Evolutionary conservation across 2,329 filamentous ascomycete genomes (phyloP), one percentile per base, ranked within the genome.

Genomic region (Fusarium tricinctum): DNA sequence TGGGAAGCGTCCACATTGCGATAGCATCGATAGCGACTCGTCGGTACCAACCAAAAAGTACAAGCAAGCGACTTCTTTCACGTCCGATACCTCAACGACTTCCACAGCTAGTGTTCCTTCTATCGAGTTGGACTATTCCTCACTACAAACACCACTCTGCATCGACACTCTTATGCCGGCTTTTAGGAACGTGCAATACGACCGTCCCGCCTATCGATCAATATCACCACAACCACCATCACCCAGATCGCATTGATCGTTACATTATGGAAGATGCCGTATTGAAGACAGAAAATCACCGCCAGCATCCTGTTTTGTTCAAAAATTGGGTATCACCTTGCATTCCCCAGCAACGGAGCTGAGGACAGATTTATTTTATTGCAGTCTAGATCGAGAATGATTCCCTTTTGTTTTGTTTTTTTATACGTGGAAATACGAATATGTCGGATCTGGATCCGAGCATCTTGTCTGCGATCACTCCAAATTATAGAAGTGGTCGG

Each of bases 11-110:
- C 63, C 62, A 30, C 71, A 62, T 57, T 70, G 63, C 9, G 64
- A 69, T 38, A 71, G 59, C 33, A 56, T 66, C 51, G 68, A 66
- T 12, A 58, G 46, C 10, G 63, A 68, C 26, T 67, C 71, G n/a
- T 61, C 66, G 23, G 58, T 73, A 17, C 69, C 73, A 3, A 72
- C 43, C 52, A 74, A 74, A 40, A 74, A 74, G 50, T 64, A 63
- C 45, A 74, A 74, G 44, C 72, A 73, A 49, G 58, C 71, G 22
- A 70, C 66, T 8, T 74, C 72, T 17, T 66, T 74, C 63, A 63
- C 63, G 17, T 74, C 72, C 9, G 59, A 70, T 33, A 58, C 50
- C 13, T 74, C 73, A 19, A 59, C 67, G 22, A 64, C 67, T n/a
- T 71, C 72, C 10, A 50, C 63, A 14, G 50, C 63, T 23, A 12